Evolutionary conservation across 805 yeast genomes (phyloP).

Genomic region (Kluyveromyces lactis): DNA sequence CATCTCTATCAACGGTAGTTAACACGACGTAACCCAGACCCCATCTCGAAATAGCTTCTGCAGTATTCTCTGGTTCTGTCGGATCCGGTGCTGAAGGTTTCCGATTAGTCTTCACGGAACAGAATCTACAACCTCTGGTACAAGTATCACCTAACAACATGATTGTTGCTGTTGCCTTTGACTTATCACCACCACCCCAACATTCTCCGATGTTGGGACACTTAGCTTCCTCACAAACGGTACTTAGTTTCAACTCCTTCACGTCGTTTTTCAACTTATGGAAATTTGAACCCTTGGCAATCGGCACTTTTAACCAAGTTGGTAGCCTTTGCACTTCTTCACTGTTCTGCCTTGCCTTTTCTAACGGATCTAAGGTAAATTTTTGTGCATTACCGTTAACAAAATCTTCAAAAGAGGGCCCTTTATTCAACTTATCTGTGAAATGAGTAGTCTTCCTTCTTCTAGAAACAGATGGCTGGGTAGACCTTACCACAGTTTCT

Average conservation of each 20-base stretch:
- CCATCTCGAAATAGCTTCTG: slow-evolving; percentile 96
- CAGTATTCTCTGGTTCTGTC: slow-evolving; percentile 94
- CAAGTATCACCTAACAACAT: slow-evolving; percentile 98
- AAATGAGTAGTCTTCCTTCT: slow-evolving; percentile 52
- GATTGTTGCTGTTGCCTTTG: slow-evolving; percentile 86
- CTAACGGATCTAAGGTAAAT: slow-evolving; percentile 62
- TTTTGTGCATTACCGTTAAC: slow-evolving; percentile 71
- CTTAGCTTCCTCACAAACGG: slow-evolving; percentile 97
- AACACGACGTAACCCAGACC: slow-evolving; percentile 96
- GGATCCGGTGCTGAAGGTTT: slow-evolving; percentile 87
- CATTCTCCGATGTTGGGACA: slow-evolving; percentile 99
- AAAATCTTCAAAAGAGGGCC: slow-evolving; percentile 93
- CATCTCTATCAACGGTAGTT: slow-evolving; percentile 97
- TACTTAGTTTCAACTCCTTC: slow-evolving; percentile 78
- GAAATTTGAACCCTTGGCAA: slow-evolving; percentile 89
- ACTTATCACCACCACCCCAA: slow-evolving; percentile 87
- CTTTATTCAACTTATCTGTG: slow-evolving; percentile 62
- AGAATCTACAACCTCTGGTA: slow-evolving; percentile 98
- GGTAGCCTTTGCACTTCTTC: slow-evolving; percentile 74
- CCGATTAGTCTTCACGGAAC: slow-evolving; percentile 91
- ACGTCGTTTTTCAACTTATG: slow-evolving; percentile 78
- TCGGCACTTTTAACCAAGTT: slow-evolving; percentile 88
- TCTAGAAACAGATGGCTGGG: slow-evolving; percentile 20
- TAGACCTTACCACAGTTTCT: slow-evolving; percentile 11
- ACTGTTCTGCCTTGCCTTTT: slow-evolving; percentile 48